phyloP scores from a whole-genome alignment of 2,329 filamentous ascomycete species.

The Calycina herbarum region DNA sequence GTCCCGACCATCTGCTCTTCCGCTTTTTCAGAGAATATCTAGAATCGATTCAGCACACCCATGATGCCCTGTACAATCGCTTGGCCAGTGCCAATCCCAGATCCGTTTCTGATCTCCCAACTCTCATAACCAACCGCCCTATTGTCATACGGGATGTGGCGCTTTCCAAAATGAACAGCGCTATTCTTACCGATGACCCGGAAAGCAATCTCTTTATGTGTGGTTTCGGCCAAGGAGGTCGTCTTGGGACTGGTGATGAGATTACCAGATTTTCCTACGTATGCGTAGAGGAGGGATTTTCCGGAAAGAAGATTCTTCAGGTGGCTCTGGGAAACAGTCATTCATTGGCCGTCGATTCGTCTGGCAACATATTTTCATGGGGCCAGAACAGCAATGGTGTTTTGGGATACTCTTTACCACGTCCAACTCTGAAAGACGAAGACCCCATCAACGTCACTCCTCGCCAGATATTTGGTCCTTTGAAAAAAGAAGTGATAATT shows the following conservation, averaged over 20 bases:
- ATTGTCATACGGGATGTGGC: constrained; percentile 77
- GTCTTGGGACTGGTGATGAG: constrained; percentile 86
- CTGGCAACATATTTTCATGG: constrained; percentile 94
- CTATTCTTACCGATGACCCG: constrained; percentile 81
- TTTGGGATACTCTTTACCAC: constrained; percentile 78
- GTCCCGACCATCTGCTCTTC: constrained; percentile 74
- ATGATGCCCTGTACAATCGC: constrained; percentile 23
- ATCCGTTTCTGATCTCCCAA: constrained; percentile 60
- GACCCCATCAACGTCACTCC: constrained; percentile 80
- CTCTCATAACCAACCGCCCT: constrained; percentile 68
- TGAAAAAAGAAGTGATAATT: constrained; percentile 81
- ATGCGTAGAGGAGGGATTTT: constrained; percentile 72
- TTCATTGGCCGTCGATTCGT: constrained; percentile 78
- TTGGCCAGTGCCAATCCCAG: constrained; percentile 30
- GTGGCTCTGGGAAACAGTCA: constrained; percentile 91
- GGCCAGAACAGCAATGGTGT: constrained; percentile 84
- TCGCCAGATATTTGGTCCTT: constrained; percentile 83
- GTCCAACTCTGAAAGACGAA: constrained; percentile 68
- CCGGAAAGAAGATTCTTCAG: constrained; percentile 71
- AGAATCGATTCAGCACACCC: constrained; percentile 36
- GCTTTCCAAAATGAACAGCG: constrained; percentile 90
- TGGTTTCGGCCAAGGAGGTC: constrained; percentile 86
- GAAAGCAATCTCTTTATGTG: constrained; percentile 91
- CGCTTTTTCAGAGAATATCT: constrained; percentile 72
- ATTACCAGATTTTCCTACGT: constrained; percentile 84